Conservation (phyloP, 2,329 filamentous ascomycete species). For the Coleophoma cylindrospora region DNA sequence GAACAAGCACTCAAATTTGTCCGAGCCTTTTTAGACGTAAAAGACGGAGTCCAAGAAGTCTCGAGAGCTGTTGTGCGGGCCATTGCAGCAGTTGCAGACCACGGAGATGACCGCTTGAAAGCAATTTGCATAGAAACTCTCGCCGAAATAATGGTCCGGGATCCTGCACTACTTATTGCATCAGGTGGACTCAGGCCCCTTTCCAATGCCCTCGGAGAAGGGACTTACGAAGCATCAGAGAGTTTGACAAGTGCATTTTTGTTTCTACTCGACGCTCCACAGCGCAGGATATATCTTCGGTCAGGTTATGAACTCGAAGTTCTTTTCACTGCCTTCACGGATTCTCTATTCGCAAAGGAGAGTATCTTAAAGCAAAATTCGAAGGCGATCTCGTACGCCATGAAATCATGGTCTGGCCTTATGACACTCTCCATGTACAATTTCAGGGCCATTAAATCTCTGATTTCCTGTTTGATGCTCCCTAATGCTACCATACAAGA, state of each 20-base stretch:
- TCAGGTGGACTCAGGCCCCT: conserved; percentile 81
- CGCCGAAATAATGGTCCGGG: conserved; percentile 83
- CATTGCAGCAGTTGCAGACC: conserved; percentile 84
- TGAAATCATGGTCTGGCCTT: conserved; percentile 92
- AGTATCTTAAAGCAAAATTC: conserved; percentile 74
- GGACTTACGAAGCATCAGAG: conserved; percentile 87
- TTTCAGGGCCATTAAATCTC: conserved; percentile 76
- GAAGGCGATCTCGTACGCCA: conserved; percentile 82
- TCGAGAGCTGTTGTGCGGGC: conserved; percentile 84
- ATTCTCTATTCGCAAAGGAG: conserved; percentile 61
- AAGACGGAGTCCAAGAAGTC: conserved; percentile 83
- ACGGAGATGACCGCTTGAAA: conserved; percentile 64
- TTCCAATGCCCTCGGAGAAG: conserved; percentile 89
- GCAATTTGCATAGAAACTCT: conserved; percentile 91
- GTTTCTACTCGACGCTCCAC: conserved; percentile 81
- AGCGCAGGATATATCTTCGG: conserved; percentile 74
- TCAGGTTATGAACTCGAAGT: conserved; percentile 87
- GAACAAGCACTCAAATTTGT: conserved; percentile 98
- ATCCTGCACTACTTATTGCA: conserved; percentile 74
- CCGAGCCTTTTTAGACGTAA: conserved; percentile 90
- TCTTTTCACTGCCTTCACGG: conserved; percentile 88
- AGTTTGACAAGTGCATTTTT: conserved; percentile 84
- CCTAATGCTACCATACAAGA: conserved; percentile 57
- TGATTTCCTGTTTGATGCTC: conserved; percentile 60
- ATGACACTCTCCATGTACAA: conserved; percentile 85